Evolutionary conservation across 805 yeast genomes (phyloP), one percentile per base, ranked within the genome.

Genomic region (Blastobotrys attinorum): DNA sequence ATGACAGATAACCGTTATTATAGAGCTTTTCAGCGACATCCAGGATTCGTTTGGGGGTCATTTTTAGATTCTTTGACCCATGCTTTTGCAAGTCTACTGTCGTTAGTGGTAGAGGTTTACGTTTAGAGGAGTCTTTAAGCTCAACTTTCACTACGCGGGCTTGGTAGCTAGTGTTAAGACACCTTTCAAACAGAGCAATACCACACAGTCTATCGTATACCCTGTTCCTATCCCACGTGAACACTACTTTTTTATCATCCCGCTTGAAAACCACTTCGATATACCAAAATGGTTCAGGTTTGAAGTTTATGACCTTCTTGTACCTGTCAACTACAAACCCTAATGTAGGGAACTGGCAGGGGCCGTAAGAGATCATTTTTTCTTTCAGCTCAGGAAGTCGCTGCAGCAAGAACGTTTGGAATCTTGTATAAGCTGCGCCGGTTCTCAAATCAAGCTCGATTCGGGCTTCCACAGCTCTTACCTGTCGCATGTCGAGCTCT

Each of bases 251-350:
- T 22, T 32, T 44, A 2, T 35, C 31, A 2, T 40, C 40, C 15
- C 27, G 39, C 10, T 47, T 49, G 2, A 78, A 64, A 2, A 70
- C 69, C 1, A 88, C 59, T 16, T 73, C 73, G 3, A 92, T 64
- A 50, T 63, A 69, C 97, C 97, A 92, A 58, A 86, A 89, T 5
- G 72, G 72, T 59, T 92, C 97, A 0, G 86, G 74, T 4, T 71
- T 65, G 62, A 90, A 92, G 48, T 69, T 67, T 54, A 77, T 74
- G 27, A 83, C 83, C 45, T 96, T 70, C 45, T 79, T 77, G 59
- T 79, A 88, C 46, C 98, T 69, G 56, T 92, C 98, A 8, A 92
- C 97, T 0, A 92, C 89, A 63, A 92, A 92, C 2, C 98, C 97
- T 41, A 92, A 67, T 0, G 98, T 90, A 2, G 99, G 99, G 55